Evolutionary conservation across 495 filamentous ascomycete genomes (phyloP).

Genomic region (Penicillium dipodomyicola): DNA sequence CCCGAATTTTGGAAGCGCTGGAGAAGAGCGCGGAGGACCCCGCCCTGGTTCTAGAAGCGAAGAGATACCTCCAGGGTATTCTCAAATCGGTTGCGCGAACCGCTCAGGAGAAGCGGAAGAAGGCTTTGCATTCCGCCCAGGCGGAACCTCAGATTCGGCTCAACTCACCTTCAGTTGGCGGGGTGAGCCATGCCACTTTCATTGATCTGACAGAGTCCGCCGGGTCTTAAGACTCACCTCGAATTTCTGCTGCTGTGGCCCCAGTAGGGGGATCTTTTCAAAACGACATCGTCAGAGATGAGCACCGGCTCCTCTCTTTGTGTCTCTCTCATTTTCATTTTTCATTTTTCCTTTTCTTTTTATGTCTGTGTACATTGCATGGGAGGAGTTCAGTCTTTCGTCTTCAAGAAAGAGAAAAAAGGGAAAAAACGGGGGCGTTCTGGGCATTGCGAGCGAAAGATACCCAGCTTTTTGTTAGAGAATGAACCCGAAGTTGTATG

Average conservation of each 20-base stretch:
- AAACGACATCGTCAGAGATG: background rate
- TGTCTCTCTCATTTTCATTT: background rate
- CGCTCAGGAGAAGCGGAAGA: constrained; percentile 3
- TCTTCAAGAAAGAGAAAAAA: background rate
- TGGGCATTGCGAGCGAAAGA: constrained; percentile 4
- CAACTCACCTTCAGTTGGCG: background rate
- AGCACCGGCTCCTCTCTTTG: background rate
- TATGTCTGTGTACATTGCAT: background rate
- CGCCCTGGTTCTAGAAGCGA: constrained; percentile 51
- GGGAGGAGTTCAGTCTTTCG: background rate
- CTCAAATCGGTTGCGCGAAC: constrained; percentile 48
- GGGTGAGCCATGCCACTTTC: background rate
- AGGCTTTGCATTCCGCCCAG: background rate
- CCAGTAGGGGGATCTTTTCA: background rate
- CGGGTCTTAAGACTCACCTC: background rate
- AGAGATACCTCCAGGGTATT: constrained; percentile 55
- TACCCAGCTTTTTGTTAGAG: too few species aligned
- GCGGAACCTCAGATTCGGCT: background rate
- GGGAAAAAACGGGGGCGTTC: background rate
- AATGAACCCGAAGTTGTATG: too few species aligned
- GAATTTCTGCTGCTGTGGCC: background rate
- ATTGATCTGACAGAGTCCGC: constrained; percentile 3
- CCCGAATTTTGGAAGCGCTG: constrained; percentile 58
- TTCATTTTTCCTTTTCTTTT: background rate
- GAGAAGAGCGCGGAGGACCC: constrained; percentile 54